Evolutionary conservation across 495 filamentous ascomycete species (phyloP), one percentile per base, ranked within the genome.

Genomic region (Aspergillus funiculosus): DNA sequence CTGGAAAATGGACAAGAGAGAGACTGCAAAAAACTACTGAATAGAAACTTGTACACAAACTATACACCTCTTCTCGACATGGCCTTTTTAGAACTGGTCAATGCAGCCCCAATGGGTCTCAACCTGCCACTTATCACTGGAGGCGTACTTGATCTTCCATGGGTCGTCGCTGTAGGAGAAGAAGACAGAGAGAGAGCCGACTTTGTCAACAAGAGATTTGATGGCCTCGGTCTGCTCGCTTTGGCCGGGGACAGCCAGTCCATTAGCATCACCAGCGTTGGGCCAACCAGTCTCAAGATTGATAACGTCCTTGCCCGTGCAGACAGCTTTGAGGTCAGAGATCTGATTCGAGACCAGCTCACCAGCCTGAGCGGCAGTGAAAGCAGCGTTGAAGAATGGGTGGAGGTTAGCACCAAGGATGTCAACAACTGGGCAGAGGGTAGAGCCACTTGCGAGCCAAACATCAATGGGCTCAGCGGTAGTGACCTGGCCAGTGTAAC

Each of bases 231-330:
- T 58, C 76, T 97, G 91, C 69, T 92, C 66, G 10, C 51, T 7
- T 1, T 28, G n/a, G 43, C 85, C 80, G 35, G 89, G 79, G 51
- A 84, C 67, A 24, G 89, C 89, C 10, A 50, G 63, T 46, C 88
- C 88, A 63, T 89, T 89, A 60, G 76, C 50, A 11, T 62, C 46
- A 58, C 91, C 89, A 10, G 56, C 49, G 31, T 65, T 83, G 53
- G 91, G 91, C 91, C 91, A 97, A 57, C 91, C 91, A 26, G 85
- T 86, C 80, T 97, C 91, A 43, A 94, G 72, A 70, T 89, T 85
- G 64, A 84, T 75, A 43, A 77, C 84, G 17, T 67, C 56, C 73
- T 80, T 80, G 60, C 74, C 74, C 20, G 62, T 43, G 75, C 91
- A 97, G 46, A 82, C 62, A 1, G 54, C 57, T 54, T 81, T 73